Conservation (phyloP, 441 rosid species). For the Mallotus repandus region DNA sequence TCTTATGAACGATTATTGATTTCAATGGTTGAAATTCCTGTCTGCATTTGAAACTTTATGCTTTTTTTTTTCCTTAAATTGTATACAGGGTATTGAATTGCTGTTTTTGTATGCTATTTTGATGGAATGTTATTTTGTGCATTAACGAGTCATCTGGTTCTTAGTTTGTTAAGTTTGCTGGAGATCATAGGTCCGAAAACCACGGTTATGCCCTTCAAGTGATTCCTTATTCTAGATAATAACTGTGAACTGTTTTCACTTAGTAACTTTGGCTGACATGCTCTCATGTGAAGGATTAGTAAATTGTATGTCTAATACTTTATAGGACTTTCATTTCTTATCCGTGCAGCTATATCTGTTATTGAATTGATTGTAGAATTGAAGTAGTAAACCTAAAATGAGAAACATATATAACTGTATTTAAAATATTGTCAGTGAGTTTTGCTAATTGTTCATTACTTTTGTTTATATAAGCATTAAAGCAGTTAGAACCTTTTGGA, state of each 20-base stretch:
- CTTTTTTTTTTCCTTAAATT: slow-evolving; percentile 6
- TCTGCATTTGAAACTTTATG: slow-evolving; percentile 5
- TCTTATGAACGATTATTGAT: slow-evolving; percentile 17
- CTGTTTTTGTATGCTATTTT: not conserved
- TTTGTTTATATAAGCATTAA: not conserved
- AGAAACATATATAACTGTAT: not conserved
- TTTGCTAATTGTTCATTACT: not conserved
- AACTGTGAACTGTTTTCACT: not conserved
- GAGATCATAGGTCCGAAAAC: not conserved
- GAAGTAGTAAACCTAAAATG: not conserved
- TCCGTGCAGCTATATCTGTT: not conserved
- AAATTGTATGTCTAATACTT: not conserved
- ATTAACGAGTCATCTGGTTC: not conserved
- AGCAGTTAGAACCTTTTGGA: not conserved
- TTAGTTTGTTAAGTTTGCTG: not conserved
- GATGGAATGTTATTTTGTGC: not conserved
- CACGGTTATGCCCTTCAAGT: not conserved
- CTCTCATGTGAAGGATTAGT: not conserved
- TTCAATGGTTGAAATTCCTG: not conserved
- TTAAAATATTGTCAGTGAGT: not conserved
- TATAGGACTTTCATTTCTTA: not conserved
- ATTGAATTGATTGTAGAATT: not conserved
- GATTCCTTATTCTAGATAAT: not conserved
- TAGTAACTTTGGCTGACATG: not conserved
- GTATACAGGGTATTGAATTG: not conserved